These are phyloP conservation scores for Ceriops zippeliana DNA, from an alignment of 345 rosid genomes.

Conservation along the genomic window DNA sequence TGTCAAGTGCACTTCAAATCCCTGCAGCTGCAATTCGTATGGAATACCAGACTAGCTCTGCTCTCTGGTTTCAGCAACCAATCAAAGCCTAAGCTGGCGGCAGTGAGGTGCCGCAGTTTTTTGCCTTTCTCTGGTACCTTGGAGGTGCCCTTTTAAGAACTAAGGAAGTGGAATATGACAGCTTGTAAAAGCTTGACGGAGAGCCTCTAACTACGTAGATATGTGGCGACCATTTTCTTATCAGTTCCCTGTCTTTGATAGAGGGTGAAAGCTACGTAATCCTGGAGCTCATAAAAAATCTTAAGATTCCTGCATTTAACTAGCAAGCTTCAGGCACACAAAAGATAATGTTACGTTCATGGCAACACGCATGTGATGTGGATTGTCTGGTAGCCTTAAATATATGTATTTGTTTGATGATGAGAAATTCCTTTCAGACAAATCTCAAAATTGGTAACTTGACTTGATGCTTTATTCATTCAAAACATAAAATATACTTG, in stretches of 20 bases:
- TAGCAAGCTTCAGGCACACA: constrained; percentile 33
- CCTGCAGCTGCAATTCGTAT: too few species aligned
- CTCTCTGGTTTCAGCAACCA: too few species aligned
- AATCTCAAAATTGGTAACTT: too few species aligned
- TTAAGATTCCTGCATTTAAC: constrained; percentile 26
- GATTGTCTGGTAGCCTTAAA: constrained; percentile 3
- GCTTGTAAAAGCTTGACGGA: constrained; percentile 22
- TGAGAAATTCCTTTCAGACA: too few species aligned
- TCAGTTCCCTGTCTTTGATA: constrained; percentile 19
- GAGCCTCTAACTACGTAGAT: constrained; percentile 20
- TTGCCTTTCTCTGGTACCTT: too few species aligned
- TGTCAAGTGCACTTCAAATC: too few species aligned
- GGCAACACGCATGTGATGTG: constrained; percentile 14
- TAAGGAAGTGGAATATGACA: constrained; percentile 31
- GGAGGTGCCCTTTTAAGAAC: neutral
- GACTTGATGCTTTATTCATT: too few species aligned
- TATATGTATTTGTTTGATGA: neutral
- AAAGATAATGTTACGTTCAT: neutral
- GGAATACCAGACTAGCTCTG: too few species aligned
- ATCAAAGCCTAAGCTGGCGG: too few species aligned
- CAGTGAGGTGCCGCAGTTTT: too few species aligned
- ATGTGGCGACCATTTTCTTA: constrained; percentile 10
- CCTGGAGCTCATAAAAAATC: constrained; percentile 14
- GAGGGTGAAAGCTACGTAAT: constrained; percentile 11
- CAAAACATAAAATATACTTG: too few species aligned